A percentile compares a stretch with the other conserved stretches of the same genome.
Evolutionary conservation across 495 filamentous ascomycete species (phyloP).

Genomic region (Lasiosphaeris hirsuta): DNA sequence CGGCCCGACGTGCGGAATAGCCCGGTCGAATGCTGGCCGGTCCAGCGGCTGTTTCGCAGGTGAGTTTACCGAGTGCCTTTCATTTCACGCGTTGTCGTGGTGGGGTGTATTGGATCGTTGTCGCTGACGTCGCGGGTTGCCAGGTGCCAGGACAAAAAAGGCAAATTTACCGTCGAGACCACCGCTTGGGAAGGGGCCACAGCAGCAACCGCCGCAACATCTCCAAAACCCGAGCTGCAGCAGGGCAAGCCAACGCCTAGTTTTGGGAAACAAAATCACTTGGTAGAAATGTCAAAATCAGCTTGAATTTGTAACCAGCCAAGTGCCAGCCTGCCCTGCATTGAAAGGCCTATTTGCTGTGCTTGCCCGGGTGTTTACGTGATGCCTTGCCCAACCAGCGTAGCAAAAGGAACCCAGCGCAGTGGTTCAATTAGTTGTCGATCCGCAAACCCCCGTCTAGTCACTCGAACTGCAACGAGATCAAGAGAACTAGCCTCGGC

Average conservation of each 20-base stretch:
- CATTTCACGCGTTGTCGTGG: constrained; percentile 8
- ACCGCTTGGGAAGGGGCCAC: constrained; percentile 65
- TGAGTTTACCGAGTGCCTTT: constrained; percentile 44
- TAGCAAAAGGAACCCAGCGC: no score
- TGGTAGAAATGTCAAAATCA: no score
- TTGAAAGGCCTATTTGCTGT: no score
- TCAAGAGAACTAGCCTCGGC: neutral
- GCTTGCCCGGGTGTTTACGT: no score
- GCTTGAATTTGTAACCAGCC: no score
- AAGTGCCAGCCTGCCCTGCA: no score
- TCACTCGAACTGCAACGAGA: neutral
- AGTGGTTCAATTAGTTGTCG: no score
- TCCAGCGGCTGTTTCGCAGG: constrained; percentile 77
- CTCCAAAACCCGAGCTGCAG: neutral
- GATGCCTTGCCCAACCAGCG: no score
- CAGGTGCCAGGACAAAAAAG: constrained; percentile 68
- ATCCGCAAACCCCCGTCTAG: no score
- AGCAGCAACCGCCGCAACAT: neutral
- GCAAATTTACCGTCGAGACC: constrained; percentile 71
- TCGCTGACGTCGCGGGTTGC: constrained; percentile 16
- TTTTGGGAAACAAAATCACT: no score
- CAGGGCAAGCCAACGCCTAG: no score
- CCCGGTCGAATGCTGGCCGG: constrained; percentile 64
- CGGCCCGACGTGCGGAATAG: constrained; percentile 50
- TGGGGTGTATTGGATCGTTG: constrained; percentile 9